Percentiles rank a stretch among this genome's conserved stretches.
Evolutionary conservation across 805 yeast species (phyloP).

Genomic region (Lachancea dasiensis): DNA sequence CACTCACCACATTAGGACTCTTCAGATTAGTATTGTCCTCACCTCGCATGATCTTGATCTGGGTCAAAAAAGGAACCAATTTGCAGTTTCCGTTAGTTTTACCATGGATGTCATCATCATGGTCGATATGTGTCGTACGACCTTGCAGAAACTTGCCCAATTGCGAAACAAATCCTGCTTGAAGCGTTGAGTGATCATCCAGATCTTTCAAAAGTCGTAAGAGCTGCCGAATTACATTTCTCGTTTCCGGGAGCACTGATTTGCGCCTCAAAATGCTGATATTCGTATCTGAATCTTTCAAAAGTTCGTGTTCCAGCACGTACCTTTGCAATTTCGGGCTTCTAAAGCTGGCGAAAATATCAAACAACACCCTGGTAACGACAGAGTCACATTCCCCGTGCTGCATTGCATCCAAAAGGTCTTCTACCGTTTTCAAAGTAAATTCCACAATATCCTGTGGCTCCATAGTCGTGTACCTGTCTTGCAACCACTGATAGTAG

Average conservation of each 20-base stretch:
- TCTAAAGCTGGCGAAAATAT: slow-evolving; percentile 46
- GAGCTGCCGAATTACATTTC: slow-evolving; percentile 15
- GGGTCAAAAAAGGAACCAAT: slow-evolving; percentile 27
- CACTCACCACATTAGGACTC: slow-evolving; percentile 26
- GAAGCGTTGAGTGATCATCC: slow-evolving; percentile 12
- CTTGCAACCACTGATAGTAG: slow-evolving; percentile 39
- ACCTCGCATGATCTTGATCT: slow-evolving; percentile 33
- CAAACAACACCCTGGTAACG: slow-evolving; percentile 44
- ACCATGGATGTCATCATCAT: too few relatives aligned
- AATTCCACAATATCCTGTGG: slow-evolving; percentile 38
- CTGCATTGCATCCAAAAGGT: slow-evolving; percentile 56
- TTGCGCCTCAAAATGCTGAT: slow-evolving; percentile 4
- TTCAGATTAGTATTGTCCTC: slow-evolving; percentile 35
- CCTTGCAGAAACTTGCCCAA: neutral
- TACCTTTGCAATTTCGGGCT: slow-evolving; percentile 46
- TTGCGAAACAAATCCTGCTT: slow-evolving; percentile 2
- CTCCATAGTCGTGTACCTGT: slow-evolving; percentile 20
- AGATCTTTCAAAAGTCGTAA: slow-evolving; percentile 14
- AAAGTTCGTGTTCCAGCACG: slow-evolving; percentile 53
- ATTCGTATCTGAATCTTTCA: slow-evolving; percentile 27
- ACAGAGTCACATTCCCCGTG: slow-evolving; percentile 63
- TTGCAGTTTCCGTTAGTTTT: neutral
- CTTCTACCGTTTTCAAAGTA: slow-evolving; percentile 46
- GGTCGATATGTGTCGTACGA: too few relatives aligned
- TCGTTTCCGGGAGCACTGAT: slow-evolving; percentile 29